Percentiles rank a stretch among this genome's conserved stretches.
phyloP scores from a whole-genome alignment of 768 basidiomycete genomes.

The Hypholoma sublateritium region DNA sequence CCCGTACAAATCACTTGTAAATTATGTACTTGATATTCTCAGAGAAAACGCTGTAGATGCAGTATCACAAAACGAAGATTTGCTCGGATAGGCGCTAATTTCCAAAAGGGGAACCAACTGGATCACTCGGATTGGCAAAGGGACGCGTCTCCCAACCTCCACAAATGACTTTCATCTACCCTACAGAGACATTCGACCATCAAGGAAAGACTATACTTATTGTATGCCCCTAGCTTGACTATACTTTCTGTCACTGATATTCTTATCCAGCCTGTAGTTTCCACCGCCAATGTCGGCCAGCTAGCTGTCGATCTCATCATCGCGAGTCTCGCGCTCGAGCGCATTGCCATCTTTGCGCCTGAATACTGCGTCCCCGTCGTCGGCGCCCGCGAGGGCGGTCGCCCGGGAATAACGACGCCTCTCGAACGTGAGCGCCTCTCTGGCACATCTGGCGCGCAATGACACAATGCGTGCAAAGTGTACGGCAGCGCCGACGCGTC shows the following conservation, averaged over 20 bases:
- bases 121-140: neutral
- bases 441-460: constrained; percentile 3
- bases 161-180: constrained; percentile 37
- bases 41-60: too few relatives aligned
- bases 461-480: constrained; percentile 40
- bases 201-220: constrained; percentile 43
- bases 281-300: constrained; percentile 81
- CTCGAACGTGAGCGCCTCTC: constrained; percentile 60
- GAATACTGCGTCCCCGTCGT: constrained; percentile 67
- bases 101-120: too few relatives aligned
- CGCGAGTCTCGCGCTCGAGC: constrained; percentile 56
- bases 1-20: too few relatives aligned
- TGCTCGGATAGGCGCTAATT: too few relatives aligned
- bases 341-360: constrained; percentile 65
- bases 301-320: constrained; percentile 76
- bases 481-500: constrained; percentile 52
- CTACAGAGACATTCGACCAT: constrained; percentile 24
- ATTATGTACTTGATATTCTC: too few relatives aligned
- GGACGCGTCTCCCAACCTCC: neutral
- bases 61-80: too few relatives aligned
- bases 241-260: neutral
- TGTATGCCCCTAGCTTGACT: constrained; percentile 30
- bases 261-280: constrained; percentile 61
- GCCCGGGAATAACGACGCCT: constrained; percentile 66
- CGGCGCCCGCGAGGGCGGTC: constrained; percentile 65